Percentiles rank a stretch among this genome's conserved stretches.
Conservation (phyloP, 2,329 filamentous ascomycete genomes). For the Apiospora sp. region DNA sequence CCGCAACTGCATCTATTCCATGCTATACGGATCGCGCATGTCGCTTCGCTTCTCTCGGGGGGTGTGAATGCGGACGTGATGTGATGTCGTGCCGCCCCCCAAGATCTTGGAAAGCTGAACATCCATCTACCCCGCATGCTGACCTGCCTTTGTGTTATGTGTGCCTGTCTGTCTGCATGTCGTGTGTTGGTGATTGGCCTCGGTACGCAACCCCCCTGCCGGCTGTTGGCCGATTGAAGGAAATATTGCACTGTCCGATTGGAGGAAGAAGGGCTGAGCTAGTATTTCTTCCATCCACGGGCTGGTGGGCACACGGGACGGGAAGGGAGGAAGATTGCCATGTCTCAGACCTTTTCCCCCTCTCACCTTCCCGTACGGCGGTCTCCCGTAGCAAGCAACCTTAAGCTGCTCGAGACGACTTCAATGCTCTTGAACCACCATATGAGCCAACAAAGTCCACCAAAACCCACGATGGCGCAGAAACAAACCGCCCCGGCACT, state of each 20-base stretch:
- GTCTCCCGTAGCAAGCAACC: neutral
- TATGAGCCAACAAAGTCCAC: no score
- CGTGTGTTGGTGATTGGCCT: no score
- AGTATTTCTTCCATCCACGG: neutral
- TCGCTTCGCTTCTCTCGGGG: no score
- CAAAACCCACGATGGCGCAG: neutral
- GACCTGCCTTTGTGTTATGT: no score
- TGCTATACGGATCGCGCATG: no score
- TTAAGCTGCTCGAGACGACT: neutral
- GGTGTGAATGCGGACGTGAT: neutral
- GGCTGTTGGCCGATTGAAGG: neutral
- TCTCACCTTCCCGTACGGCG: no score
- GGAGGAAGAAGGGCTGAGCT: neutral
- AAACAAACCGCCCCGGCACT: slow-evolving; percentile 29
- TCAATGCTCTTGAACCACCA: neutral
- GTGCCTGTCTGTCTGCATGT: no score
- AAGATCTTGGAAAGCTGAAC: neutral
- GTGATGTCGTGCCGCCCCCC: neutral
- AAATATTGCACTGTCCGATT: neutral
- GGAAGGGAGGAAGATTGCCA: neutral
- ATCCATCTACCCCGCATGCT: slow-evolving; percentile 10
- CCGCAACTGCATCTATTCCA: neutral
- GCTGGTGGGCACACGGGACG: neutral
- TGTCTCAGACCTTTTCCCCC: neutral
- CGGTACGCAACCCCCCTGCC: no score